A percentile compares a stretch with the other conserved stretches of the same genome.
phyloP scores from a whole-genome alignment of 2,329 filamentous ascomycete genomes.

The Epichloe festucae region DNA sequence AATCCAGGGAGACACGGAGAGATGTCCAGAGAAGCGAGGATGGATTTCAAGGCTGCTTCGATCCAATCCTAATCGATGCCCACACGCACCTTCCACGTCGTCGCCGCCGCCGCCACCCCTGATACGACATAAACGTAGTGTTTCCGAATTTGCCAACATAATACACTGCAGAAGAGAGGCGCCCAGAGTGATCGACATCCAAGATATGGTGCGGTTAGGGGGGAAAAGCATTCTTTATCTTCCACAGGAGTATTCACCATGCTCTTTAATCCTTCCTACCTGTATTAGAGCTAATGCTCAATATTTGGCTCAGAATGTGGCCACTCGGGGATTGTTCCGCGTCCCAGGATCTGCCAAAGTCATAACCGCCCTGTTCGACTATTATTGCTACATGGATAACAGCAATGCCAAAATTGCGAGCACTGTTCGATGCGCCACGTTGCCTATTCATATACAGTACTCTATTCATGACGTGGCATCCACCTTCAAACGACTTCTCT shows the following conservation, averaged over 20 bases:
- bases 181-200: conserved; percentile 37
- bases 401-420: conserved; percentile 36
- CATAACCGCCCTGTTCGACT: conserved; percentile 47
- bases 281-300: conserved; percentile 55
- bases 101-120: conserved; percentile 6
- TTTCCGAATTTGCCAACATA: conserved; percentile 41
- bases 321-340: conserved; percentile 48
- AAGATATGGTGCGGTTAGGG: conserved; percentile 48
- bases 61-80: conserved; percentile 9
- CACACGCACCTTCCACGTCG: conserved; percentile 3
- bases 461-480: conserved; percentile 54
- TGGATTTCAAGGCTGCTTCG: conserved; percentile 27
- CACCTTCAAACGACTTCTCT: conserved; percentile 52
- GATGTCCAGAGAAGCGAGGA: conserved; percentile 18
- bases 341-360: conserved; percentile 45
- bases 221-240: conserved; percentile 49
- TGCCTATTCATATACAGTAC: conserved; percentile 47
- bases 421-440: conserved; percentile 44
- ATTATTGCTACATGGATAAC: conserved; percentile 41
- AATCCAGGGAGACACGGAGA: conserved; percentile 11
- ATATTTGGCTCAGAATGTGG: conserved; percentile 43
- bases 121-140: conserved; percentile 34
- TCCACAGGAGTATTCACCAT: conserved; percentile 43
- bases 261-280: conserved; percentile 46
- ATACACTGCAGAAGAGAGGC: conserved; percentile 29